phyloP scores from a whole-genome alignment of 2,329 filamentous ascomycete species.

The Blastomyces percursus region DNA sequence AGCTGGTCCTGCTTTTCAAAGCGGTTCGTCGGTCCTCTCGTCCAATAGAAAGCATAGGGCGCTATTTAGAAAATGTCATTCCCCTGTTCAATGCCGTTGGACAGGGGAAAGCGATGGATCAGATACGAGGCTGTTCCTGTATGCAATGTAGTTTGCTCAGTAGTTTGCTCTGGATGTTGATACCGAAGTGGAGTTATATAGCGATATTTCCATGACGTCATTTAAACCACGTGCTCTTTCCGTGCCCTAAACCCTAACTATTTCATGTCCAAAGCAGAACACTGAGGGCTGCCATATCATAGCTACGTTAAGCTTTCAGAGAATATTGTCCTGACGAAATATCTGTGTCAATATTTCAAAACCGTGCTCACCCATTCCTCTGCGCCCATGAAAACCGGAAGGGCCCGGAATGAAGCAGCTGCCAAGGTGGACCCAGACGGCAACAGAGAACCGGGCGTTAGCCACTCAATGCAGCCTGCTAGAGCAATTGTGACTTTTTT shows the following conservation, averaged over 20 bases:
- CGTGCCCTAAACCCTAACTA: not conserved
- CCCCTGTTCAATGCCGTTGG: not conserved
- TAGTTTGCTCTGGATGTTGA: not conserved
- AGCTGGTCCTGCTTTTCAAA: not conserved
- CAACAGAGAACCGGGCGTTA: not conserved
- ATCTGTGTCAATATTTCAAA: not conserved
- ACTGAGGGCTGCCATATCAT: too few species aligned
- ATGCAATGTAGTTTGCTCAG: not conserved
- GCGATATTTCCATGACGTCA: not conserved
- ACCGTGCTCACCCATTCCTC: not conserved
- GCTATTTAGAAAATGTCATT: not conserved
- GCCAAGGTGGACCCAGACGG: not conserved
- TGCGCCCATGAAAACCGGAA: not conserved
- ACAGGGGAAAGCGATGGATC: not conserved
- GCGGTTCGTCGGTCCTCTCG: not conserved
- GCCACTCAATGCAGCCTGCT: not conserved
- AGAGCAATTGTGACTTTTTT: not conserved
- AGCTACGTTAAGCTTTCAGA: too few species aligned
- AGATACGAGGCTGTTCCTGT: not conserved
- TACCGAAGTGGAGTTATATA: not conserved
- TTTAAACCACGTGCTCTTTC: too few species aligned
- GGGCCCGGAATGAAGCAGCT: not conserved
- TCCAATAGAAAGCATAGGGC: not conserved
- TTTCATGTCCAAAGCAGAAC: not conserved
- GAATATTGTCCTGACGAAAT: not conserved